Evolutionary conservation across 2,329 filamentous ascomycete species (phyloP), one percentile per base, ranked within the genome.

Genomic region (Fusarium beomiforme): DNA sequence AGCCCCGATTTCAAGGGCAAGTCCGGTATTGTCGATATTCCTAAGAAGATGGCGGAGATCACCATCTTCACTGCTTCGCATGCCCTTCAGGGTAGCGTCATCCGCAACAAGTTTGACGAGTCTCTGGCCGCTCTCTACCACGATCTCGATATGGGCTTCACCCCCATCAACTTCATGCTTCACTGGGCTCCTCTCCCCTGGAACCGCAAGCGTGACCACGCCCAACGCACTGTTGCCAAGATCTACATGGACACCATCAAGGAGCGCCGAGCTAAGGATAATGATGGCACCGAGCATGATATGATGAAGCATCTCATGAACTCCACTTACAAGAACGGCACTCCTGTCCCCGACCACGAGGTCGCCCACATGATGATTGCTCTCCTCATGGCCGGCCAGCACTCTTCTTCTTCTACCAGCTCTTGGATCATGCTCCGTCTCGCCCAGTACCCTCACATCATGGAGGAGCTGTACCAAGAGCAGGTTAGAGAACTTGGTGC

Each of bases 351-450:
- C 19, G 94, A 97, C 78, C 87, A 92, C 76, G 93, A 97, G 81
- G 88, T 97, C 64, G 93, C 94, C 24, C 92, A 96, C 83, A 95
- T 97, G 89, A 95, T 97, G 93, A 97, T 97, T 81, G 93, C 93
- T 9, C 87, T 97, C 24, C 89, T 97, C 69, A 97, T 97, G 93
- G 94, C 93, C 64, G 94, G 94, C 60, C 94, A 97, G 80, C 94
- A 97, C 84, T 95, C 92, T 4, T 95, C 93, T 4, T 93, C 93
- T 7, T 94, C 93, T 23, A 95, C 93, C 41, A 91, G 90, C 76
- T 89, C 93, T 41, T 97, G 94, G 93, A 94, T 97, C 76, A 87
- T 96, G 80, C 87, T 97, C 42, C 92, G 91, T 72, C 89, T 97
- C 39, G 93, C 94, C 29, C 88, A 91, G 66, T 87, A 92, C 76